Evolutionary conservation across 1,284 basidiomycete species (phyloP).

Genomic region (Puccinia novopanici): DNA sequence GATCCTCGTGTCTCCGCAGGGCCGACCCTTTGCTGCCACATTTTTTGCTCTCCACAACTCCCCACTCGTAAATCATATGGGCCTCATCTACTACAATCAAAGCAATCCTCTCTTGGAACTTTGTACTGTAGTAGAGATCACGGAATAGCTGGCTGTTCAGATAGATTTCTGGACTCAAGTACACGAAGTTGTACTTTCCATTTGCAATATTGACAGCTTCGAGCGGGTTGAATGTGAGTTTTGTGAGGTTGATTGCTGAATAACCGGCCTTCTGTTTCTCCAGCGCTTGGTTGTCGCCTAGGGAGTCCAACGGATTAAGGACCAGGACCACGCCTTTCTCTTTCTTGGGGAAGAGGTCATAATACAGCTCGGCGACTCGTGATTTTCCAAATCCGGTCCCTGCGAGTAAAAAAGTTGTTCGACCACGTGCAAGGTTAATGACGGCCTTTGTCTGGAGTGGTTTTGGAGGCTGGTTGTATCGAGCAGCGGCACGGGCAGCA

Average conservation of each 20-base stretch:
- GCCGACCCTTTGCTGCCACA: too few species aligned
- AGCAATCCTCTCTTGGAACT: background rate
- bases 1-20: background rate
- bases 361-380: too few species aligned
- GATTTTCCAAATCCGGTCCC: too few species aligned
- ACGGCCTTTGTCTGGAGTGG: too few species aligned
- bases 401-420: too few species aligned
- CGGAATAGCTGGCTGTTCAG: background rate
- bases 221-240: background rate
- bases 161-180: slow-evolving; percentile 6
- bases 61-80: slow-evolving; percentile 6
- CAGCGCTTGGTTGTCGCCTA: background rate
- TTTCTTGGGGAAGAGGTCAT: too few species aligned
- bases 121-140: background rate
- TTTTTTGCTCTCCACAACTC: background rate
- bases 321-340: background rate
- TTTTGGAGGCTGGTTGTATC: too few species aligned
- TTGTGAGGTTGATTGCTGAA: background rate
- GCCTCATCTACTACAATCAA: slow-evolving; percentile 12
- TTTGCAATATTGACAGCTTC: background rate
- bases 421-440: too few species aligned
- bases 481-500: too few species aligned
- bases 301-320: background rate
- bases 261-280: background rate
- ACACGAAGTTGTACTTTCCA: background rate